Evolutionary conservation across 1,284 basidiomycete genomes (phyloP), one percentile per base, ranked within the genome.

Genomic region (Microbotryum scabiosae): DNA sequence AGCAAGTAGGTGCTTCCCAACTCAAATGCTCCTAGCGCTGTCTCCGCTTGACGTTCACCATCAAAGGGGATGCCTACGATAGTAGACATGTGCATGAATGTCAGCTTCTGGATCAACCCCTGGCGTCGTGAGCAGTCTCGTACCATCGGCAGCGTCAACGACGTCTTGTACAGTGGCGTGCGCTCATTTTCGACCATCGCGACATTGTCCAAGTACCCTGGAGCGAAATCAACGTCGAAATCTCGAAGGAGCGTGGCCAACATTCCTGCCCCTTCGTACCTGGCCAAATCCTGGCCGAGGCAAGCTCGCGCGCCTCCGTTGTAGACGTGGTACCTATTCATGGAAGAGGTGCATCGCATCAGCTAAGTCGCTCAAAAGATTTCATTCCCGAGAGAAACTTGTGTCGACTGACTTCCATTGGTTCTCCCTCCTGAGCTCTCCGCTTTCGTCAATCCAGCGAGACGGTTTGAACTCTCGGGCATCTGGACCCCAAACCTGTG

Each of bases 191-290:
- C 57, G 46, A 41, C 16, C 67, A 66, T 68, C 5, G 12, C 2
- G 1, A 47, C 50, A 7, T 30, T 60, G 2, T 67, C 66, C 54
- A 63, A 30, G 26, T 61, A 70, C 6, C 53, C 60, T 0, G 57
- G 54, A 0, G 51, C 61, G 52, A 70, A 70, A 7, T n/a, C 9
- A n/a, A 69, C n/a, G 43, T 70, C 68, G 52, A 60, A 70, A 4
- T 55, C 36, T 23, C 54, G 48, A 4, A 57, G 9, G 44, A 70
- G 28, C 16, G 66, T 47, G 5, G 64, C 57, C 16, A 70, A 54
- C 2, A 63, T 64, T 4, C 23, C 28, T 16, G 60, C 54, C 0
- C 53, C 62, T 28, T 70, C 68, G 52, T 60, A 70, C 5, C 51
- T 56, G 2, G 69, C 68, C n/a, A 70, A 57, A 45, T 66, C 59